Base-by-base conservation (phyloP, 192 early-diverging fungal species). In the Coemansia sp. region DNA sequence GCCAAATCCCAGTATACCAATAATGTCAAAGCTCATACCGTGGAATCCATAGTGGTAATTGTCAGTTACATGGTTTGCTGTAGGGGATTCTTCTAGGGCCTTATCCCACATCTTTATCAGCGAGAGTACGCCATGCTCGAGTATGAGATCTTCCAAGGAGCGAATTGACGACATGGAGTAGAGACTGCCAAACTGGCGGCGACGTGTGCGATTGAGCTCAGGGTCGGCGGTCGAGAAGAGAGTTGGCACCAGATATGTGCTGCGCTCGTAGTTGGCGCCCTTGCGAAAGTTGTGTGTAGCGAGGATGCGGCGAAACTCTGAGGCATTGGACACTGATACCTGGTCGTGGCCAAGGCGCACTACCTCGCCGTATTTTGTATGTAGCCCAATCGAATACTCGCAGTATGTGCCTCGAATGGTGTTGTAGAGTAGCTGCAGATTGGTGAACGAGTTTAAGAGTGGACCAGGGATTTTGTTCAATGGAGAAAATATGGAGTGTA, bases 41-140 rank as follows among this genome's bases (percentile, higher is more conserved):
- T 84, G 78, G 57, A 71, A 80, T 2, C 65, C 74, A 16, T 84
- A 76, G 55, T 71, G 73, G 40, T 73, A 84, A 58, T 84, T 84
- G n/a, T 73, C 75, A 4, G 8, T 13, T 0, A 53, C 44, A 3
- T 16, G 31, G 24, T 39, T 39, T 8, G n/a, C 53, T 40, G 12
- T 15, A 9, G 40, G 60, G 13, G 36, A 20, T 4, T 34, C 49
- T 24, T 4, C 41, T 8, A 80, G 57, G 1, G 47, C 62, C 16
- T 22, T 24, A 53, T 84, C 81, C 76, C 76, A 84, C 9, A 27
- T 41, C 10, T 33, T 24, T n/a, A 84, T 76, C 8, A 84, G 67
- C 18, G 77, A 62, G 20, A 53, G 5, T 0, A 64, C 74, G 31
- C 81, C 81, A 22, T 68, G 33, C 34, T 73, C 65, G 13, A 84